These are phyloP conservation scores for Kodamaea suecica DNA, from an alignment of 1,139 yeast species.

Conservation along the genomic window DNA sequence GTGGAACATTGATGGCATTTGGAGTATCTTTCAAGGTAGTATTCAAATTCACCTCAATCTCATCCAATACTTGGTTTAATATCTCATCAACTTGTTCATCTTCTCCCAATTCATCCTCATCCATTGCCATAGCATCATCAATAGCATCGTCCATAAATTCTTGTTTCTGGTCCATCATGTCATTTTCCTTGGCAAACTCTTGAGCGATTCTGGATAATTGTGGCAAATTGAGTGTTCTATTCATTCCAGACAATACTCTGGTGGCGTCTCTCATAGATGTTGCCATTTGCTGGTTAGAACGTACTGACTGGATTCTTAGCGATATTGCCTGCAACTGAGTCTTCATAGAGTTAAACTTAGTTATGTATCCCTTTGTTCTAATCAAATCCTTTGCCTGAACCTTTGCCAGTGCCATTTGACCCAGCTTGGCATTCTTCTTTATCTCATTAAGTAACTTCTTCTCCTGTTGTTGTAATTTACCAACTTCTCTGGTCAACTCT, in stretches of 20 bases:
- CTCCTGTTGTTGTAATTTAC: conserved; percentile 85
- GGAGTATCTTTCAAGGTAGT: conserved; percentile 70
- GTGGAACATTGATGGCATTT: conserved; percentile 37
- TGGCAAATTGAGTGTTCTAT: conserved; percentile 84
- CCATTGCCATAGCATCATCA: conserved; percentile 90
- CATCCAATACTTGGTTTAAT: conserved; percentile 88
- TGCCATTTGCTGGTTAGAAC: conserved; percentile 95
- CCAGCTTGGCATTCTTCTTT: conserved; percentile 85
- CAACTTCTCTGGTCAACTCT: conserved; percentile 83
- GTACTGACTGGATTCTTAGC: conserved; percentile 81
- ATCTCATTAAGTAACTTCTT: conserved; percentile 82
- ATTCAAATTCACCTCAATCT: conserved; percentile 87
- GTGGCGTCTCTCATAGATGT: conserved; percentile 96
- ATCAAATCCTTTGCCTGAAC: conserved; percentile 94
- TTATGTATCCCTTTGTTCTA: conserved; percentile 76
- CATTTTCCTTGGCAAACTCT: conserved; percentile 93
- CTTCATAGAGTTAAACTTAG: conserved; percentile 89
- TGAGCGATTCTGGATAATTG: conserved; percentile 85
- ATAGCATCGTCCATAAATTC: conserved; percentile 98
- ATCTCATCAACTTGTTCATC: conserved; percentile 93
- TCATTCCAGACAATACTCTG: conserved; percentile 78
- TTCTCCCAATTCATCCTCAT: conserved; percentile 61
- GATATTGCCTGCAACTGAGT: conserved; percentile 95
- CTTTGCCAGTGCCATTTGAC: conserved; percentile 85
- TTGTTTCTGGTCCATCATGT: conserved; percentile 96